Conservation (phyloP, 345 rosid genomes). For the Leavenworthia alabamica region DNA sequence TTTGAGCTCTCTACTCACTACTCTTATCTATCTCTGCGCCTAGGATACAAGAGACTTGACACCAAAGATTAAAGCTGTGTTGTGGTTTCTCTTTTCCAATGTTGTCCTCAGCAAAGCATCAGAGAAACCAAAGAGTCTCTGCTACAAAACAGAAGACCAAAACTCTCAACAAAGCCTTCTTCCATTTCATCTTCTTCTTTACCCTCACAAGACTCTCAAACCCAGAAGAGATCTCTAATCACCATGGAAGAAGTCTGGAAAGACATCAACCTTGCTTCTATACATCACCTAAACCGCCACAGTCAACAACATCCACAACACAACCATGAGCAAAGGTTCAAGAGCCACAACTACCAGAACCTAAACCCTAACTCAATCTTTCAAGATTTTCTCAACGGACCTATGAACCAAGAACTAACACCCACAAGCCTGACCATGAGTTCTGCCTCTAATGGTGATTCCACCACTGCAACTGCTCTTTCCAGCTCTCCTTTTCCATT, state of each 20-base stretch:
- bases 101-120: constrained; percentile 26
- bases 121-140: constrained; percentile 21
- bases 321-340: constrained; percentile 22
- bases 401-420: constrained; percentile 31
- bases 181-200: constrained; percentile 23
- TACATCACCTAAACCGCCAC: constrained; percentile 32
- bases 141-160: constrained; percentile 21
- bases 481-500: constrained; percentile 29
- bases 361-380: constrained; percentile 40
- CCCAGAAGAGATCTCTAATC: constrained; percentile 14
- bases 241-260: constrained; percentile 89
- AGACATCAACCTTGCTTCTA: constrained; percentile 54
- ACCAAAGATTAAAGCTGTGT: constrained; percentile 26
- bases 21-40: constrained; percentile 10
- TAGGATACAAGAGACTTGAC: constrained; percentile 28
- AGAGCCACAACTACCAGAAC: constrained; percentile 11
- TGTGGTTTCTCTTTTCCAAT: constrained; percentile 27
- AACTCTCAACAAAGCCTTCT: constrained; percentile 13
- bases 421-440: constrained; percentile 23
- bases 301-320: constrained; percentile 30
- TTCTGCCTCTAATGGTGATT: constrained; percentile 10
- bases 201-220: constrained; percentile 13
- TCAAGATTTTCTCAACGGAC: constrained; percentile 62
- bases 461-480: constrained; percentile 18
- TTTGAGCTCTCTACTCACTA: constrained; percentile 26